Conservation (phyloP, 805 yeast species). For the Yarrowia sp. region DNA sequence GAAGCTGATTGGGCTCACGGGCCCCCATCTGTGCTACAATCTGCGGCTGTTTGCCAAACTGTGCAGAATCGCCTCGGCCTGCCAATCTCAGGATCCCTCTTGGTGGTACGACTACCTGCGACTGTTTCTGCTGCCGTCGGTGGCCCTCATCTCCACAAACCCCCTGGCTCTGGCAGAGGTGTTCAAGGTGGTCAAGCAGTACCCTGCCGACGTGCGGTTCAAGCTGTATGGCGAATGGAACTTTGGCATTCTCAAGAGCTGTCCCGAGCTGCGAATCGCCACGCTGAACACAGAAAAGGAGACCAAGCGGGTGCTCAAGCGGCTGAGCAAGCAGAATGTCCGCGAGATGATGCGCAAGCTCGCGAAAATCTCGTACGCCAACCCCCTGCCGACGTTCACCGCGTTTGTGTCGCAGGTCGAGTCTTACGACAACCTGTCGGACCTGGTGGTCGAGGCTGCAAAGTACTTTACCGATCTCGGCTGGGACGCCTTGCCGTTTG, state of each 20-base stretch:
- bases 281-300: conserved; percentile 75
- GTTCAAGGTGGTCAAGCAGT: conserved; percentile 60
- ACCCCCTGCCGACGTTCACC: conserved; percentile 78
- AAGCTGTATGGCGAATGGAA: conserved; percentile 82
- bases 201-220: conserved; percentile 69
- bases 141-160: conserved; percentile 61
- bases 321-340: conserved; percentile 82
- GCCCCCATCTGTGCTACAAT: conserved; percentile 60
- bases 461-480: conserved; percentile 75
- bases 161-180: conserved; percentile 68
- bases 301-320: conserved; percentile 76
- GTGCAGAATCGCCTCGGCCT: conserved; percentile 62
- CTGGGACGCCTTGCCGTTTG: conserved; percentile 84
- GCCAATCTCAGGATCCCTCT: background rate
- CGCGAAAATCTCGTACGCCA: conserved; percentile 72
- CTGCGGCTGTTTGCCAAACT: conserved; percentile 61
- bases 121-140: conserved; percentile 68
- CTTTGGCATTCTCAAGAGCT: conserved; percentile 62
- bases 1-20: conserved; percentile 60
- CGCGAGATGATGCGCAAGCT: conserved; percentile 73
- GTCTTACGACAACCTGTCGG: conserved; percentile 86
- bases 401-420: conserved; percentile 83
- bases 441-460: conserved; percentile 79
- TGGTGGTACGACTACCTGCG: conserved; percentile 70
- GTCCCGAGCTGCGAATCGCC: conserved; percentile 63